phyloP scores from a whole-genome alignment of 768 basidiomycete genomes.

The Hericium rajendrae region DNA sequence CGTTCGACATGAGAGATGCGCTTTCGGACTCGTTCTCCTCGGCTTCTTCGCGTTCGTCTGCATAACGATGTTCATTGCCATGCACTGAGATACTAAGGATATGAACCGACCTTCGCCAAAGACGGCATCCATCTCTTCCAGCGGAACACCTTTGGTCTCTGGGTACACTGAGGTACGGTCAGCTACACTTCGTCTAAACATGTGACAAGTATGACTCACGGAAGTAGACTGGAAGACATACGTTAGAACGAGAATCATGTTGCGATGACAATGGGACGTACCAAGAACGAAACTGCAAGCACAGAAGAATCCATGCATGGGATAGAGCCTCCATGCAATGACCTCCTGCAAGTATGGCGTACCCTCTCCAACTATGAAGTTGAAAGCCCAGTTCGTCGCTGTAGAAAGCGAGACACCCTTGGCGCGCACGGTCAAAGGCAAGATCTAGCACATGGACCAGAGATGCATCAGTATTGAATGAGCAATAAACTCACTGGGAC shows the following conservation, averaged over 20 bases:
- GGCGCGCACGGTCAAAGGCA: constrained; percentile 81
- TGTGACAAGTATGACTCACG: constrained; percentile 25
- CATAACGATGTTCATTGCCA: neutral
- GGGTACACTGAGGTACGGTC: constrained; percentile 52
- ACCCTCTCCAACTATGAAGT: constrained; percentile 80
- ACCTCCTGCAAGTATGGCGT: constrained; percentile 82
- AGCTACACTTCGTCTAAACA: neutral
- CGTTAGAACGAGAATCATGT: constrained; percentile 3
- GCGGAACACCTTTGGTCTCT: constrained; percentile 76
- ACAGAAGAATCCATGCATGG: constrained; percentile 94
- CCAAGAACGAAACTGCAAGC: constrained; percentile 76
- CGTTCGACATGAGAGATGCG: constrained; percentile 40
- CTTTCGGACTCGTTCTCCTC: constrained; percentile 59
- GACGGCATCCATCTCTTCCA: constrained; percentile 87
- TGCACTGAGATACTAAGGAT: neutral
- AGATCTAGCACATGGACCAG: constrained; percentile 45
- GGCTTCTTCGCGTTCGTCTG: constrained; percentile 44
- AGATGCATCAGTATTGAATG: neutral
- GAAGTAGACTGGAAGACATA: constrained; percentile 51
- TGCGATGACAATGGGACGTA: constrained; percentile 20
- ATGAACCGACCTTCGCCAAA: constrained; percentile 70
- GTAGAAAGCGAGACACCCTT: constrained; percentile 96
- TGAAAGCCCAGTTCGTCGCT: constrained; percentile 79
- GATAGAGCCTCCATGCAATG: constrained; percentile 87
- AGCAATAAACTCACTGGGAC: neutral